Conservation (phyloP, 805 yeast species). For the Monosporozyma solicola region DNA sequence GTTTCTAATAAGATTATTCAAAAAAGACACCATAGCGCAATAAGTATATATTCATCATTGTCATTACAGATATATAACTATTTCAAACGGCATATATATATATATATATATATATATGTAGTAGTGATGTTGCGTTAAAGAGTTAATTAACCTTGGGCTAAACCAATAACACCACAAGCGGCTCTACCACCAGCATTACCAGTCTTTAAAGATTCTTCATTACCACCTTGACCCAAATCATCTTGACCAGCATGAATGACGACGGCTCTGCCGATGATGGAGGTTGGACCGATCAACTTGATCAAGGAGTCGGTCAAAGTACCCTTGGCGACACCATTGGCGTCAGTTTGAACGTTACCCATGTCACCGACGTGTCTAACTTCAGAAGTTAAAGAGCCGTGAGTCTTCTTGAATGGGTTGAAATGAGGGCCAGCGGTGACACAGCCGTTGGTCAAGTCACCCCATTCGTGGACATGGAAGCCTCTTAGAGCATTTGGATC, state of each 20-base stretch:
- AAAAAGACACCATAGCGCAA: not conserved
- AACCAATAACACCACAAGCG: conserved; percentile 96
- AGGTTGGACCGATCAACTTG: conserved; percentile 77
- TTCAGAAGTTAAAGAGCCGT: conserved; percentile 77
- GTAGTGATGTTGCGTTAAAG: not conserved
- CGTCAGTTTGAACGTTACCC: conserved; percentile 89
- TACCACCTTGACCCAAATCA: conserved; percentile 92
- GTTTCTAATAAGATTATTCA: not conserved
- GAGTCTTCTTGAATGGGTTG: conserved; percentile 82
- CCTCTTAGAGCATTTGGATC: conserved; percentile 85
- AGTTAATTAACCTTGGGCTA: conserved; percentile 11
- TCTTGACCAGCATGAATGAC: conserved; percentile 90
- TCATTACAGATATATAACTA: not conserved
- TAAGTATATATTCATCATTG: not conserved
- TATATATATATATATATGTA: not conserved
- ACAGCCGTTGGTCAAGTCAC: conserved; percentile 96
- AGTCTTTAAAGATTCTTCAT: conserved; percentile 83
- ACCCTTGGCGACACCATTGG: conserved; percentile 87
- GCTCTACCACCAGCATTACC: conserved; percentile 98
- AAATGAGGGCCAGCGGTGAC: conserved; percentile 98
- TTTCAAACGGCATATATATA: not conserved
- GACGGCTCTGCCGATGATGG: conserved; percentile 90
- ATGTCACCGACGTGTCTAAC: conserved; percentile 63
- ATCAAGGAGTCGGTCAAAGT: conserved; percentile 66
- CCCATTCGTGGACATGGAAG: conserved; percentile 96